Evolutionary conservation across 805 yeast genomes (phyloP).

Genomic region (Saccharomycopsis fermentans): DNA sequence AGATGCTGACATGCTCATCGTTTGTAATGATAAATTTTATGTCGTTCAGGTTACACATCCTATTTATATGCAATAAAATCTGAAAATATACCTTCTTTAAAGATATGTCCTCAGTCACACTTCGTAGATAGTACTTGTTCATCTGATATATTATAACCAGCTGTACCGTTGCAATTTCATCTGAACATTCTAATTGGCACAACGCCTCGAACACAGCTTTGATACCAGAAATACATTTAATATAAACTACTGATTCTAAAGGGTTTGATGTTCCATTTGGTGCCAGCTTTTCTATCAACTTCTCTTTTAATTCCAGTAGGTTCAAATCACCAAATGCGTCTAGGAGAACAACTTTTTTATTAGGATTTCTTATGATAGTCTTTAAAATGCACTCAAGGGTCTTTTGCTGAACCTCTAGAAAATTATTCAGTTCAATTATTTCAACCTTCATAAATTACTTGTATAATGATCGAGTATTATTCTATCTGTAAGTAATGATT

Average conservation of each 20-base stretch:
- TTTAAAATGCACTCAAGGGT: neutral
- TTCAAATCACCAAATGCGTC: neutral
- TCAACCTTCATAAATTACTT: neutral
- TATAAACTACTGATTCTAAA: neutral
- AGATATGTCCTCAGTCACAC: neutral
- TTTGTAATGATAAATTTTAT: neutral
- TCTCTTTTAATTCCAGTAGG: neutral
- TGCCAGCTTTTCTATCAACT: neutral
- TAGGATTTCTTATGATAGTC: neutral
- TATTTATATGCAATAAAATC: neutral
- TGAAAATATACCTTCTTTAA: neutral
- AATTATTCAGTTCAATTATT: neutral
- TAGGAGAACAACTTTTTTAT: neutral
- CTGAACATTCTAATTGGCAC: neutral
- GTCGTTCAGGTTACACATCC: neutral
- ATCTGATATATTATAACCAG: neutral
- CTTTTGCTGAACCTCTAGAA: neutral
- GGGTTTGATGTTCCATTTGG: neutral
- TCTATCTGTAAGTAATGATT: no score
- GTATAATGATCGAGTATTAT: no score
- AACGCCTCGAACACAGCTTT: neutral
- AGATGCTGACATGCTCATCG: neutral
- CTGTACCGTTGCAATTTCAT: neutral
- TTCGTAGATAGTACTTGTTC: neutral
- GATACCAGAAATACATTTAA: neutral